Conservation (phyloP, 2,329 filamentous ascomycete species). For the Verticillium longisporum region DNA sequence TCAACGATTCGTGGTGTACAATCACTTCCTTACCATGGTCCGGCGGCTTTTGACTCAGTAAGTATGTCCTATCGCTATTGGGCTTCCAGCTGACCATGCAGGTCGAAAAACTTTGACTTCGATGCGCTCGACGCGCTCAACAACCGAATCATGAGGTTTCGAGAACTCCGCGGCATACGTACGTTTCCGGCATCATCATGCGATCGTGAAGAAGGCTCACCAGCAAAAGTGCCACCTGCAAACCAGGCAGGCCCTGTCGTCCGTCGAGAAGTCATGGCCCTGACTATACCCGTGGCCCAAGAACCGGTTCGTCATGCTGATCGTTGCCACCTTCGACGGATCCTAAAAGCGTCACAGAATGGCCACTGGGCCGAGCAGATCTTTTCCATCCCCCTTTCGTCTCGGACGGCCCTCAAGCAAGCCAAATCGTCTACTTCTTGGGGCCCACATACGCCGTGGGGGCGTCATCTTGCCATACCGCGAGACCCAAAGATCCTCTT, state of each 20-base stretch:
- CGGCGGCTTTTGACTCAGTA: constrained; percentile 46
- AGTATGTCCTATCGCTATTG: constrained; percentile 3
- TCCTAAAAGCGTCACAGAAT: constrained; percentile 26
- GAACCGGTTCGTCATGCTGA: constrained; percentile 13
- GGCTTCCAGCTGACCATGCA: constrained; percentile 13
- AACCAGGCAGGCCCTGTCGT: constrained; percentile 25
- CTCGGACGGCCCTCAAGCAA: constrained; percentile 41
- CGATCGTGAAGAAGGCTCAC: not conserved
- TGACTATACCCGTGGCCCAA: constrained; percentile 15
- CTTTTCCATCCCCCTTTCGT: constrained; percentile 47
- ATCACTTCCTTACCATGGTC: constrained; percentile 43
- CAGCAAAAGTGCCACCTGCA: constrained; percentile 24
- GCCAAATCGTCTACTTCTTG: constrained; percentile 30
- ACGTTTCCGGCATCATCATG: constrained; percentile 14
- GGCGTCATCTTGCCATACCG: constrained; percentile 35
- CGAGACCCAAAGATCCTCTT: constrained; percentile 45
- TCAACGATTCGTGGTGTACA: constrained; percentile 48
- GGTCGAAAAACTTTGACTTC: constrained; percentile 47
- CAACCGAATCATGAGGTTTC: constrained; percentile 41
- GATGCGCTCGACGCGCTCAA: constrained; percentile 45
- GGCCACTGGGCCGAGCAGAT: constrained; percentile 55
- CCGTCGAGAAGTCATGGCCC: constrained; percentile 19
- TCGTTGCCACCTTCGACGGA: not conserved
- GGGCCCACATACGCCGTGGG: constrained; percentile 37
- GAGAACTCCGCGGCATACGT: constrained; percentile 48